A percentile compares a stretch with the other conserved stretches of the same genome.
These are phyloP conservation scores for Lepidopterella palustris DNA, from an alignment of 495 filamentous ascomycete genomes.

Conservation along the genomic window DNA sequence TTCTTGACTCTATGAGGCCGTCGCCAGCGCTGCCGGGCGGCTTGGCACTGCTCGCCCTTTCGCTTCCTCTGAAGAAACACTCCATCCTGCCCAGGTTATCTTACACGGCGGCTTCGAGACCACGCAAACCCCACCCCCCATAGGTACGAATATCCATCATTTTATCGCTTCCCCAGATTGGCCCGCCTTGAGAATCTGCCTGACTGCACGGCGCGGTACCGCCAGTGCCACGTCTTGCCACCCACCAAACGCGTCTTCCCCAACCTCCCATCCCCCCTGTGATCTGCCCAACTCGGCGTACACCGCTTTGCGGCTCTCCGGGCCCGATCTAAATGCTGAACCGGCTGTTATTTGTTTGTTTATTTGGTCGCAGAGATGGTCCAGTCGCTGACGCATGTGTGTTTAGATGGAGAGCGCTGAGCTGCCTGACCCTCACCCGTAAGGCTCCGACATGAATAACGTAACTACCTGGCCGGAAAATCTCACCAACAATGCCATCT, in stretches of 20 bases:
- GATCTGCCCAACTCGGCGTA: not conserved
- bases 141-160: conserved; percentile 5
- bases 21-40: no score
- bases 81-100: not conserved
- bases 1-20: not conserved
- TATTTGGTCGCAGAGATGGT: not conserved
- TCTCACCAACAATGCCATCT: conserved; percentile 3
- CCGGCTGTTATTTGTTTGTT: not conserved
- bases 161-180: conserved; percentile 2
- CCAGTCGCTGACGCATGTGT: not conserved
- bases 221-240: conserved; percentile 1
- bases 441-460: conserved; percentile 7
- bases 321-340: not conserved
- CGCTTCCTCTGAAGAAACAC: no score
- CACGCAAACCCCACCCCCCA: not conserved
- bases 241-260: conserved; percentile 2
- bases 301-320: not conserved
- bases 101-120: not conserved
- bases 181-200: not conserved
- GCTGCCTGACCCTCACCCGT: not conserved
- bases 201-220: not conserved
- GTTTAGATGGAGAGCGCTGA: conserved; percentile 7
- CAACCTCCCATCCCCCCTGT: not conserved
- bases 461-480: conserved; percentile 5
- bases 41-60: no score